Conservation (phyloP, 345 rosid species). For the Sisymbrium altissimum region DNA sequence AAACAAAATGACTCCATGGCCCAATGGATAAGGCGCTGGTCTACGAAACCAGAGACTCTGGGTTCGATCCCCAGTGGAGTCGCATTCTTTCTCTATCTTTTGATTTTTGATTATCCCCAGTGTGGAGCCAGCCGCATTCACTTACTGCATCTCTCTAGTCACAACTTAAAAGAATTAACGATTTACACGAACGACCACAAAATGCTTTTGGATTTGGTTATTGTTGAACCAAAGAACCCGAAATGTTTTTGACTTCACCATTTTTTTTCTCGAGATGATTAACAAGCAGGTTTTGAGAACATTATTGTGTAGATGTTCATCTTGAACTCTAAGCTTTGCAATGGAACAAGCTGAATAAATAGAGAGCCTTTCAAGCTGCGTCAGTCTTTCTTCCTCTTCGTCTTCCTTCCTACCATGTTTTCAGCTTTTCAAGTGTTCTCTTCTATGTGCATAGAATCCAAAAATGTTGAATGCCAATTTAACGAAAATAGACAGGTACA, state of each 20-base stretch:
- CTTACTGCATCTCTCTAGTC: too few species aligned
- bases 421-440: neutral
- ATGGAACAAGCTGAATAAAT: neutral
- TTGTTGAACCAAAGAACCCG: too few species aligned
- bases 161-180: too few species aligned
- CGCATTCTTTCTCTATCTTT: conserved; percentile 14
- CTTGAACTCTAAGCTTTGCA: neutral
- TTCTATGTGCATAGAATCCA: neutral
- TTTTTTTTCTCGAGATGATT: neutral
- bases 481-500: neutral
- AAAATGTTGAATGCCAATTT: neutral
- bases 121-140: too few species aligned
- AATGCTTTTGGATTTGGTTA: too few species aligned
- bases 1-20: conserved; percentile 35
- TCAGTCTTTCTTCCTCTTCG: neutral
- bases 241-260: neutral
- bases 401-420: neutral
- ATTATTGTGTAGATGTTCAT: too few species aligned
- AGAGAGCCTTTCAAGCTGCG: neutral
- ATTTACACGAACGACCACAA: too few species aligned
- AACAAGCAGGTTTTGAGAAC: neutral
- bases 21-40: conserved; percentile 98
- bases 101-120: neutral
- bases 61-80: conserved; percentile 89
- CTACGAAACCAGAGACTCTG: conserved; percentile 86